These are phyloP conservation scores for Intubia oerlemansii DNA, from an alignment of 2,329 filamentous ascomycete genomes.

Conservation along the genomic window DNA sequence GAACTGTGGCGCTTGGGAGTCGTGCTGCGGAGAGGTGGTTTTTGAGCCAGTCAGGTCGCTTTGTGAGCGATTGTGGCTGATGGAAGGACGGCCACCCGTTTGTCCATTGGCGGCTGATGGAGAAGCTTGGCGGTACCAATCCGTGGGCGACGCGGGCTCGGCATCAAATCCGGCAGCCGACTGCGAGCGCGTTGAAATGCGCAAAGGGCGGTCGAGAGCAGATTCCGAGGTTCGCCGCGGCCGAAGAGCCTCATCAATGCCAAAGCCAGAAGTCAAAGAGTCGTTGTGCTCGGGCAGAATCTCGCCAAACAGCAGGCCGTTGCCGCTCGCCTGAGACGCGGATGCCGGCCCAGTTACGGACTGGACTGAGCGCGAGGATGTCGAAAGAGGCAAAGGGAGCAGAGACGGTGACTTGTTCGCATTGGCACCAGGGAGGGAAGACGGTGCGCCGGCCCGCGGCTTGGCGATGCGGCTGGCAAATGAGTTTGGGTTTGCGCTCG, in stretches of 20 bases:
- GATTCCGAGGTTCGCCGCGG: slow-evolving; percentile 50
- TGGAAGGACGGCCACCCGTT: not conserved
- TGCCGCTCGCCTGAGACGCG: slow-evolving; percentile 9
- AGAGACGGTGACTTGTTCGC: no score
- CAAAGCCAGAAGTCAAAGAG: slow-evolving; percentile 31
- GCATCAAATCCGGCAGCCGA: slow-evolving; percentile 33
- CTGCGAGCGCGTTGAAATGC: slow-evolving; percentile 21
- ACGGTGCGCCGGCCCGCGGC: slow-evolving; percentile 16
- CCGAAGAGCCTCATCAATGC: slow-evolving; percentile 27
- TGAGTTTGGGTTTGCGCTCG: slow-evolving; percentile 6
- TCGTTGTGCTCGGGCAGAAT: slow-evolving; percentile 39
- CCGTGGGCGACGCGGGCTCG: slow-evolving; percentile 42
- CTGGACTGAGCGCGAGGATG: not conserved
- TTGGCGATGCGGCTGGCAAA: slow-evolving; percentile 31
- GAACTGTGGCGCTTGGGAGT: no score
- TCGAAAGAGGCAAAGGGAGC: no score
- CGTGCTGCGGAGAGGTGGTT: not conserved
- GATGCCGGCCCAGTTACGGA: not conserved
- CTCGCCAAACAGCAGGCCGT: slow-evolving; percentile 53
- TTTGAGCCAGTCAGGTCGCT: slow-evolving; percentile 31
- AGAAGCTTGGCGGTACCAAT: slow-evolving; percentile 31
- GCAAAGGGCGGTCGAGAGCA: slow-evolving; percentile 33
- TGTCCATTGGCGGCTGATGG: not conserved
- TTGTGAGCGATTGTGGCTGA: slow-evolving; percentile 25
- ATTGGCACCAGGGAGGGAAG: slow-evolving; percentile 7